These are phyloP conservation scores for Echeveria elegans DNA, from an alignment of 164 flowering plant genomes.

Conservation along the genomic window DNA sequence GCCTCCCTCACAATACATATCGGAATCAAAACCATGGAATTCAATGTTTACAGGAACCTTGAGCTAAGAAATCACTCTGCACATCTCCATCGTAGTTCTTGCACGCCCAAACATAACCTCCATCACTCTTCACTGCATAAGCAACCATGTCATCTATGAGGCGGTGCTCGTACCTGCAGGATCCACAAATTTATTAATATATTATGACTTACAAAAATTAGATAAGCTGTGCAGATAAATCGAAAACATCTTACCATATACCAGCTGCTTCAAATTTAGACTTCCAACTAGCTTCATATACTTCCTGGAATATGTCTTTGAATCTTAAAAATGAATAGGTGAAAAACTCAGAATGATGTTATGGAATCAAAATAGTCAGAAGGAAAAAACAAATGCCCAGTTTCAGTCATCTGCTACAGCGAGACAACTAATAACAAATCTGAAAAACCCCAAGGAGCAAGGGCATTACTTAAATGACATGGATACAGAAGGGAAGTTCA, in stretches of 20 bases:
- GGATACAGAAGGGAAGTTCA: background rate
- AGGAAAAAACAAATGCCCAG: background rate
- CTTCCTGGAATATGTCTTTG: constrained; percentile 84
- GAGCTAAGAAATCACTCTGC: constrained; percentile 97
- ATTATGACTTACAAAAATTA: background rate
- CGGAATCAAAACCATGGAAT: background rate
- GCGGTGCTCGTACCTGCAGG: constrained; percentile 84
- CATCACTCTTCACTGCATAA: constrained; percentile 91
- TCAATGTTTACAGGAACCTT: constrained; percentile 43
- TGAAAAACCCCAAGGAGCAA: background rate
- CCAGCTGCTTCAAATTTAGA: constrained; percentile 77
- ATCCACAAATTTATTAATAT: background rate
- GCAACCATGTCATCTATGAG: constrained; percentile 99
- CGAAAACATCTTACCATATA: constrained; percentile 46
- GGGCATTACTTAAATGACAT: background rate
- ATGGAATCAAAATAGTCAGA: background rate
- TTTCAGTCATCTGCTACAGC: background rate
- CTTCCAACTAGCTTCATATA: constrained; percentile 67
- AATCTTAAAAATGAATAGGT: constrained; percentile 30
- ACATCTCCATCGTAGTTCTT: constrained; percentile 98
- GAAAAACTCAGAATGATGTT: background rate
- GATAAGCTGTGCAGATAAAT: background rate
- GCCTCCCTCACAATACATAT: background rate
- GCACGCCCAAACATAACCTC: constrained; percentile 98
- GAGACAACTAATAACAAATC: background rate